Conservation (phyloP, 1,284 basidiomycete genomes). For the Ustilago esculenta region DNA sequence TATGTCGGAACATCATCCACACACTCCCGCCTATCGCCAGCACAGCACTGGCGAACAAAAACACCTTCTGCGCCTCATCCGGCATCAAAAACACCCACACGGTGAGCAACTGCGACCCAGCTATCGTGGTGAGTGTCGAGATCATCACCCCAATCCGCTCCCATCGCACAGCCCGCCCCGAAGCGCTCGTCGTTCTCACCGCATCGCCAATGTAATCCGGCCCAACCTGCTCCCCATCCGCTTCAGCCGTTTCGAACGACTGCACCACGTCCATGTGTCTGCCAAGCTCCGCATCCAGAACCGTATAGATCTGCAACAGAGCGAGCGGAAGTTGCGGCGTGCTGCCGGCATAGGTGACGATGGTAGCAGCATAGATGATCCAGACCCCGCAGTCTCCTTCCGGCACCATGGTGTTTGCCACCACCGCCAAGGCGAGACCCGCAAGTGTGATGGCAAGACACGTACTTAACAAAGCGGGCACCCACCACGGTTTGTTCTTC, state of each 20-base stretch:
- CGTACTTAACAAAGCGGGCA: slow-evolving; percentile 10
- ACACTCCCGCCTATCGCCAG: slow-evolving; percentile 22
- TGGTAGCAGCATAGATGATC: slow-evolving; percentile 18
- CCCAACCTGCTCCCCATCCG: no score
- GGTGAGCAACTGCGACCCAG: slow-evolving; percentile 15
- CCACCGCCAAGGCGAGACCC: slow-evolving; percentile 12
- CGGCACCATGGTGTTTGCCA: slow-evolving; percentile 13
- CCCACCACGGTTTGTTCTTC: slow-evolving; percentile 13
- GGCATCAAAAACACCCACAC: slow-evolving; percentile 29
- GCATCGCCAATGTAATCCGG: no score
- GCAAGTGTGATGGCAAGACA: slow-evolving; percentile 13
- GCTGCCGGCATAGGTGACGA: slow-evolving; percentile 11
- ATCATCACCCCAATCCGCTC: slow-evolving; percentile 28
- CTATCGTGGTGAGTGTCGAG: slow-evolving; percentile 19
- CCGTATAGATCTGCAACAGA: slow-evolving; percentile 23
- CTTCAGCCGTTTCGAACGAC: no score
- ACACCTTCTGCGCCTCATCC: slow-evolving; percentile 17
- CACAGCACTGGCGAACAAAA: slow-evolving; percentile 21
- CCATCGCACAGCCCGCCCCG: slow-evolving; percentile 12
- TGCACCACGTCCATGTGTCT: no score
- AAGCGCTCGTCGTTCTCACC: not conserved
- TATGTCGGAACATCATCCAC: slow-evolving; percentile 31
- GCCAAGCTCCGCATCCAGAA: slow-evolving; percentile 15
- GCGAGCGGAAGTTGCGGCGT: slow-evolving; percentile 31
- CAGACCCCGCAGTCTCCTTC: slow-evolving; percentile 5